A percentile compares a stretch with the other conserved stretches of the same genome.
These are phyloP conservation scores for Iberis pinnata DNA, from an alignment of 345 rosid species.

Conservation along the genomic window DNA sequence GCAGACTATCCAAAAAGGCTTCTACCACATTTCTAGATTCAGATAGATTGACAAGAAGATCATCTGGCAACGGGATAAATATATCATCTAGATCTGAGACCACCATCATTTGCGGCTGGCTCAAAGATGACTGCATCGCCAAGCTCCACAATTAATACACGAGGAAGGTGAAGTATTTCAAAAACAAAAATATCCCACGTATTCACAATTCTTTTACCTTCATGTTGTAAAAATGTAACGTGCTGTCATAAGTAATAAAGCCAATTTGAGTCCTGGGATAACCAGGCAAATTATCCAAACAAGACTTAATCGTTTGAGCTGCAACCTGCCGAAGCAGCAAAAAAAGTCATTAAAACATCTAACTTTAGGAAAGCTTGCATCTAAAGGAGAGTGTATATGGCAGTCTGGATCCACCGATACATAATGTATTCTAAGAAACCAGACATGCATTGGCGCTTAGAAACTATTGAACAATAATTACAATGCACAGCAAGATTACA, in stretches of 20 bases:
- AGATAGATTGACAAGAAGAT: slow-evolving; percentile 96
- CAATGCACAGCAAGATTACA: too few relatives aligned
- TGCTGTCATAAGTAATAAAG: slow-evolving; percentile 94
- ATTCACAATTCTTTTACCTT: slow-evolving; percentile 52
- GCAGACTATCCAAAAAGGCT: slow-evolving; percentile 83
- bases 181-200: slow-evolving; percentile 6
- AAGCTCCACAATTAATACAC: slow-evolving; percentile 18
- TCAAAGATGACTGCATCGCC: slow-evolving; percentile 77
- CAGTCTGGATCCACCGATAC: too few relatives aligned
- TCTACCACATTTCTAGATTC: slow-evolving; percentile 93
- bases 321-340: slow-evolving; percentile 51
- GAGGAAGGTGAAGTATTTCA: slow-evolving; percentile 1
- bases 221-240: slow-evolving; percentile 93
- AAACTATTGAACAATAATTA: too few relatives aligned
- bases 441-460: too few relatives aligned
- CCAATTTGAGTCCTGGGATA: slow-evolving; percentile 98
- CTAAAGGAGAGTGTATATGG: background rate
- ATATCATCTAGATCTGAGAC: slow-evolving; percentile 93
- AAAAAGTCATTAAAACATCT: too few relatives aligned
- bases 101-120: slow-evolving; percentile 99
- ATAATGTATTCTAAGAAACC: too few relatives aligned
- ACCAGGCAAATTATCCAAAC: slow-evolving; percentile 94
- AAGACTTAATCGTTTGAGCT: slow-evolving; percentile 85
- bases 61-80: slow-evolving; percentile 90
- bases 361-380: slow-evolving; percentile 9